phyloP scores from a whole-genome alignment of 2,329 filamentous ascomycete genomes.

The Pseudocercospora vitis region DNA sequence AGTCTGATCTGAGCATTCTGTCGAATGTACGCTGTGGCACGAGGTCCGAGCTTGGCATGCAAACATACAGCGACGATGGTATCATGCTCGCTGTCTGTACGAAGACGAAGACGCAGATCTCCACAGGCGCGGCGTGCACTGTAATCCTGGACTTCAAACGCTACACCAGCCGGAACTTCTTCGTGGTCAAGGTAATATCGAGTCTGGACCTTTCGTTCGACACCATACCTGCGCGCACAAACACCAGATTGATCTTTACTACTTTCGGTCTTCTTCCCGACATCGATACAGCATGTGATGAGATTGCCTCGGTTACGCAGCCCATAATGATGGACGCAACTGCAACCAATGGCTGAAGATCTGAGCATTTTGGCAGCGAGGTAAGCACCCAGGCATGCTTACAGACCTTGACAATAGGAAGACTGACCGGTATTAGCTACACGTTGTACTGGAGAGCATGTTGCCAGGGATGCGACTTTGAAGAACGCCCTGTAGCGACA shows the following conservation, averaged over 20 bases:
- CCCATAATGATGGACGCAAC: background rate
- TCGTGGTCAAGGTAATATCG: conserved; percentile 4
- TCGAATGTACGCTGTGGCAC: conserved; percentile 4
- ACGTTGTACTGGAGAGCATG: conserved; percentile 9
- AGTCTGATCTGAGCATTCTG: background rate
- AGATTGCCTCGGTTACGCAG: conserved; percentile 6
- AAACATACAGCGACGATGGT: conserved; percentile 6
- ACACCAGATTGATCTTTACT: conserved; percentile 7
- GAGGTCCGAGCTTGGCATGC: background rate
- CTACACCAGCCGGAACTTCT: conserved; percentile 8
- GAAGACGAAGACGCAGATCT: background rate
- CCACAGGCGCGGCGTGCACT: conserved; percentile 1
- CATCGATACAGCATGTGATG: conserved; percentile 5
- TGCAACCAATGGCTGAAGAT: conserved; percentile 8
- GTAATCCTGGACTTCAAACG: conserved; percentile 8
- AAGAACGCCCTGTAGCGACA: conserved; percentile 4
- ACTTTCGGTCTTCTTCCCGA: conserved; percentile 4
- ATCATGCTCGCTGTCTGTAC: conserved; percentile 11
- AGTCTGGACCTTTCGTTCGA: background rate
- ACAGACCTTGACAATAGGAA: conserved; percentile 6
- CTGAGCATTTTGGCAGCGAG: conserved; percentile 5
- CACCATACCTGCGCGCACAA: background rate
- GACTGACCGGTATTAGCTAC: conserved; percentile 5
- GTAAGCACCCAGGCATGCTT: conserved; percentile 12
- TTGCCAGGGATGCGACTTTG: background rate